Evolutionary conservation across 2,329 filamentous ascomycete genomes (phyloP).

Genomic region (Clonostachys rosea): DNA sequence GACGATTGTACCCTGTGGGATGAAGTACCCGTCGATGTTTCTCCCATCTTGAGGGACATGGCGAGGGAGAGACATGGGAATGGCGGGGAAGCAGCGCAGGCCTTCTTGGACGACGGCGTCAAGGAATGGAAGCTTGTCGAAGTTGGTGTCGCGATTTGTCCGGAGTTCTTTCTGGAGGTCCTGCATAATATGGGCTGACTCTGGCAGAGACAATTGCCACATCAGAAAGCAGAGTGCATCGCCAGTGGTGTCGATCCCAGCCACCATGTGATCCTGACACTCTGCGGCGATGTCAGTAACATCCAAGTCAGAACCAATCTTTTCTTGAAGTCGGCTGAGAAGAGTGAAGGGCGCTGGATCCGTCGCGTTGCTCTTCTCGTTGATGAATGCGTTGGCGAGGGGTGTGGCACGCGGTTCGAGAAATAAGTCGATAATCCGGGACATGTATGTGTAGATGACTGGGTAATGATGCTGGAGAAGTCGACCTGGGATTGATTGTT

Average conservation of each 20-base stretch:
- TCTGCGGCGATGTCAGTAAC: slow-evolving; percentile 47
- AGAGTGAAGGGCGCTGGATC: slow-evolving; percentile 5
- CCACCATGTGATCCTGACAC: slow-evolving; percentile 45
- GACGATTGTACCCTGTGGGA: slow-evolving; percentile 51
- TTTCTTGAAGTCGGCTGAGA: slow-evolving; percentile 4
- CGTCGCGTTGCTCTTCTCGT: not conserved
- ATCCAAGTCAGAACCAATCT: slow-evolving; percentile 15
- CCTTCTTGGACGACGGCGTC: slow-evolving; percentile 7
- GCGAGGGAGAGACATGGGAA: slow-evolving; percentile 63
- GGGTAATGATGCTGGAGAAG: not conserved
- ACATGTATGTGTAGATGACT: not conserved
- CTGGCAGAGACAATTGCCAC: slow-evolving; percentile 40
- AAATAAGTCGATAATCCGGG: not conserved
- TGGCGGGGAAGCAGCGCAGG: slow-evolving; percentile 50
- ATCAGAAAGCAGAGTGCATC: slow-evolving; percentile 46
- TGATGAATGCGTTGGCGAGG: slow-evolving; percentile 2
- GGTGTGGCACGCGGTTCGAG: slow-evolving; percentile 1
- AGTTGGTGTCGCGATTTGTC: slow-evolving; percentile 2
- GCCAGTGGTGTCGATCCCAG: slow-evolving; percentile 47
- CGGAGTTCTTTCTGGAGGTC: slow-evolving; percentile 35
- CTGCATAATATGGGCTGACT: slow-evolving; percentile 14
- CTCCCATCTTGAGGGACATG: slow-evolving; percentile 51
- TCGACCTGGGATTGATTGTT: slow-evolving; percentile 29
- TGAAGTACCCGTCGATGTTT: slow-evolving; percentile 46
- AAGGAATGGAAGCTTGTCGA: slow-evolving; percentile 28